phyloP scores from a whole-genome alignment of 2,329 filamentous ascomycete species.

The Monilinia aucupariae region DNA sequence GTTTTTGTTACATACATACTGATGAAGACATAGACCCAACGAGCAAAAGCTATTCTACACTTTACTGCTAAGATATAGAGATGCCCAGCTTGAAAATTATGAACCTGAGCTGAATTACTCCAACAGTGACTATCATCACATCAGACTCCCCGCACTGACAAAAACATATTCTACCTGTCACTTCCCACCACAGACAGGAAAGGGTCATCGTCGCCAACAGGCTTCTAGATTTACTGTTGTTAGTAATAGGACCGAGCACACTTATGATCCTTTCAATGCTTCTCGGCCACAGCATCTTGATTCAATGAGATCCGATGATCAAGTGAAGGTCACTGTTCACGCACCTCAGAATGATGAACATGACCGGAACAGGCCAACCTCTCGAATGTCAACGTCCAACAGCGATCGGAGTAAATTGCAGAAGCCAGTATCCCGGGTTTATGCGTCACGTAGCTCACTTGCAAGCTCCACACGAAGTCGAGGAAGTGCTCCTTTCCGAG shows the following conservation, averaged over 20 bases:
- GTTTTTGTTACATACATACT: neutral
- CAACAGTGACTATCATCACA: slow-evolving; percentile 84
- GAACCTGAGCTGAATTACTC: slow-evolving; percentile 76
- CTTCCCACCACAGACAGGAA: slow-evolving; percentile 45
- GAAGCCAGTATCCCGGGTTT: slow-evolving; percentile 26
- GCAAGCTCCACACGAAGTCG: slow-evolving; percentile 41
- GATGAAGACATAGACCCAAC: slow-evolving; percentile 55
- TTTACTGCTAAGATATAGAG: slow-evolving; percentile 73
- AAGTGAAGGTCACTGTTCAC: slow-evolving; percentile 33
- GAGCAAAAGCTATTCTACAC: slow-evolving; percentile 93
- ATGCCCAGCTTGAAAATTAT: slow-evolving; percentile 84
- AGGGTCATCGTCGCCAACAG: slow-evolving; percentile 45
- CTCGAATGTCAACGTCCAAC: slow-evolving; percentile 10
- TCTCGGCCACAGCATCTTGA: slow-evolving; percentile 40
- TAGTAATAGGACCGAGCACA: slow-evolving; percentile 58
- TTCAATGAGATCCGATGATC: slow-evolving; percentile 42
- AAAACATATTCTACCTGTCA: slow-evolving; percentile 58
- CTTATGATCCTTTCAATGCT: slow-evolving; percentile 80
- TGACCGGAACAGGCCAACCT: neutral
- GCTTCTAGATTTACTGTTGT: slow-evolving; percentile 61
- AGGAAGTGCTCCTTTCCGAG: slow-evolving; percentile 35
- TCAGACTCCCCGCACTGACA: slow-evolving; percentile 52
- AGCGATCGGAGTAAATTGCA: slow-evolving; percentile 19
- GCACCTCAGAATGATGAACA: slow-evolving; percentile 17
- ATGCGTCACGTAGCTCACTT: slow-evolving; percentile 44